Conservation (phyloP, 164 flowering plant genomes). For the Stephania yunnanensis region DNA sequence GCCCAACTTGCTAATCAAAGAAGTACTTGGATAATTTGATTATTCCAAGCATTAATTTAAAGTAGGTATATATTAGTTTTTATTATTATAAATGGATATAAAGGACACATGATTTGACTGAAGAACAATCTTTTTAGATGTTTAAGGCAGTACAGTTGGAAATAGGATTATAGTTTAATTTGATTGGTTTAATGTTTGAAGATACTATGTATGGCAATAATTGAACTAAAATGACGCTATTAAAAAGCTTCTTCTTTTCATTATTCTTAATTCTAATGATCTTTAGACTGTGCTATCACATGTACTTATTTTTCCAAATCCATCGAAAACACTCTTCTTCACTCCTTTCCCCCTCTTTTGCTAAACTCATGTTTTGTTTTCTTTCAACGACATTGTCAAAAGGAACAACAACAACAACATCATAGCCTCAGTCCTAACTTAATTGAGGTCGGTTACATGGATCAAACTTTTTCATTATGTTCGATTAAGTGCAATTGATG, state of each 20-base stretch:
- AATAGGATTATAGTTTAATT: not conserved
- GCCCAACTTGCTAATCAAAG: not conserved
- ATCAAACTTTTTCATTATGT: no score
- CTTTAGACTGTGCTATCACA: not conserved
- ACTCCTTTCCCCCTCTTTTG: no score
- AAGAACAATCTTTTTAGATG: no score
- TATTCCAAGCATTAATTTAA: not conserved
- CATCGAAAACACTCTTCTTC: no score
- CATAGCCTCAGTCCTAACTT: no score
- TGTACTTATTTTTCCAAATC: not conserved
- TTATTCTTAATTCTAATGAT: not conserved
- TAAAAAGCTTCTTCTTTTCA: not conserved
- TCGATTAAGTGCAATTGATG: no score
- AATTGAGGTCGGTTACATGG: no score
- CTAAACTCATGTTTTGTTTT: no score
- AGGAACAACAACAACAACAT: no score
- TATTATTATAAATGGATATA: not conserved
- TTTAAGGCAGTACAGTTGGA: not conserved
- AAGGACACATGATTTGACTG: not conserved
- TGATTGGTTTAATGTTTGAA: not conserved
- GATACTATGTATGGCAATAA: not conserved
- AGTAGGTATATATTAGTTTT: not conserved
- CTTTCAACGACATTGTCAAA: no score
- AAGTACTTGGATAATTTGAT: not conserved
- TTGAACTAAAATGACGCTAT: not conserved